phyloP scores from a whole-genome alignment of 108 stramenopile genomes.

The Pseudonitzschia delicatissima region DNA sequence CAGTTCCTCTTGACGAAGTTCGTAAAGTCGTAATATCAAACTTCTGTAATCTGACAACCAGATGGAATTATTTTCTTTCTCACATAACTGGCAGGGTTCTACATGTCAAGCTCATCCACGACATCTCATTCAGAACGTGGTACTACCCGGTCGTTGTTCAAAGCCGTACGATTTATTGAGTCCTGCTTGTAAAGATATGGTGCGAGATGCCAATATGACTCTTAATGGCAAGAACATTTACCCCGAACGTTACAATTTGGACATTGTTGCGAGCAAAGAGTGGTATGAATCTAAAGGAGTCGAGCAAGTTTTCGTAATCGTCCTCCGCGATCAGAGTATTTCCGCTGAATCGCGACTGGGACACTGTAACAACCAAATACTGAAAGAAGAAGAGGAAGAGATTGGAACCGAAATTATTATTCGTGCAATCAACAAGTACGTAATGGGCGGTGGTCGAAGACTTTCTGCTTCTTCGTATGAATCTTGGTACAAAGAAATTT shows the following conservation, averaged over 20 bases:
- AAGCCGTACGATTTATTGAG: neutral
- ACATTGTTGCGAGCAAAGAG: slow-evolving; percentile 24
- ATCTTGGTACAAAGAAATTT: neutral
- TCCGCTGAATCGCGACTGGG: neutral
- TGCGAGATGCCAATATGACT: neutral
- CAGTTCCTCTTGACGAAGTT: too few species aligned
- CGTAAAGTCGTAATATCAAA: too few species aligned
- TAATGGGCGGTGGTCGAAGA: slow-evolving; percentile 12
- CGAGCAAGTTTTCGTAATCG: slow-evolving; percentile 28
- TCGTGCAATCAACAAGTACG: slow-evolving; percentile 25
- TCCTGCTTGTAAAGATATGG: neutral
- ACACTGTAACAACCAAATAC: slow-evolving; percentile 11
- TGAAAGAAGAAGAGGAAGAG: slow-evolving; percentile 17
- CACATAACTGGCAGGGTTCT: neutral
- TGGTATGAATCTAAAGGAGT: slow-evolving; percentile 31
- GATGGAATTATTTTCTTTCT: too few species aligned
- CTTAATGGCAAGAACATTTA: neutral
- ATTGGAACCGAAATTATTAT: slow-evolving; percentile 25
- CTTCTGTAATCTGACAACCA: too few species aligned
- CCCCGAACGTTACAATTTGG: slow-evolving; percentile 24
- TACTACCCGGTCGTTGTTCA: neutral
- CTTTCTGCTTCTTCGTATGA: neutral
- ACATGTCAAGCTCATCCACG: neutral
- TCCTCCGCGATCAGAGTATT: slow-evolving; percentile 18
- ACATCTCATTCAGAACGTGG: neutral